Evolutionary conservation across 108 stramenopile species (phyloP).

Genomic region (Schizochytrium sp.): DNA sequence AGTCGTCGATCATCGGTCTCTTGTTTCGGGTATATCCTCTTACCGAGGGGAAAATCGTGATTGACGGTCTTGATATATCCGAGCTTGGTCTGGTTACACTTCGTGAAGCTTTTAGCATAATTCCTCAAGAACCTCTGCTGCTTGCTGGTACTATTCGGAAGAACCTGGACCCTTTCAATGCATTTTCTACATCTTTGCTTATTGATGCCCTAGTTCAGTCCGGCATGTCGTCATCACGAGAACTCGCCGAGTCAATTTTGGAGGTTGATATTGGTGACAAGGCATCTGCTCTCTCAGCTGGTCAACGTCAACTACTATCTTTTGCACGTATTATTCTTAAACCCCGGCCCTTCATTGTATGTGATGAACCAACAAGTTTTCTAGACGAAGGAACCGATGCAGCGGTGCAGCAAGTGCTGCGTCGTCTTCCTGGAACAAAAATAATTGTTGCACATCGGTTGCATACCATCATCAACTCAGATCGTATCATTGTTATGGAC

Average conservation of each 20-base stretch:
- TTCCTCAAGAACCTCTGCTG: conserved; percentile 70
- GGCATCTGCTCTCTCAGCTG: conserved; percentile 67
- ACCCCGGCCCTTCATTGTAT: conserved; percentile 62
- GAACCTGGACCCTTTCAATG: conserved; percentile 71
- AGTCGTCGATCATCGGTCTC: conserved; percentile 74
- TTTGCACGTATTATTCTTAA: conserved; percentile 70
- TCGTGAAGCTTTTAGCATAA: conserved; percentile 68
- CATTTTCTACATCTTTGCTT: conserved; percentile 65
- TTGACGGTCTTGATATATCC: conserved; percentile 8
- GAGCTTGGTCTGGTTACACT: conserved; percentile 38
- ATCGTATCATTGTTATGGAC: conserved; percentile 89
- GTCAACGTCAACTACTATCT: conserved; percentile 73
- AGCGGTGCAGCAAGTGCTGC: conserved; percentile 81
- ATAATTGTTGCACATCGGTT: conserved; percentile 94
- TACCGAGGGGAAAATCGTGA: not conserved
- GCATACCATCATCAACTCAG: conserved; percentile 89
- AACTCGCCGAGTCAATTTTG: not conserved
- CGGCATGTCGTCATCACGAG: conserved; percentile 33
- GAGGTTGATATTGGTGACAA: conserved; percentile 63
- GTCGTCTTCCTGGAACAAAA: conserved; percentile 81
- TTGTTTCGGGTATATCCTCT: not conserved
- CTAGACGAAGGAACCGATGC: conserved; percentile 72
- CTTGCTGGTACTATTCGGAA: conserved; percentile 68
- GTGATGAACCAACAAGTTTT: conserved; percentile 72
- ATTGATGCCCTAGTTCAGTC: conserved; percentile 62